Evolutionary conservation across 352 stramenopile genomes (phyloP).

Genomic region (Phytophthora fragariaefolia): DNA sequence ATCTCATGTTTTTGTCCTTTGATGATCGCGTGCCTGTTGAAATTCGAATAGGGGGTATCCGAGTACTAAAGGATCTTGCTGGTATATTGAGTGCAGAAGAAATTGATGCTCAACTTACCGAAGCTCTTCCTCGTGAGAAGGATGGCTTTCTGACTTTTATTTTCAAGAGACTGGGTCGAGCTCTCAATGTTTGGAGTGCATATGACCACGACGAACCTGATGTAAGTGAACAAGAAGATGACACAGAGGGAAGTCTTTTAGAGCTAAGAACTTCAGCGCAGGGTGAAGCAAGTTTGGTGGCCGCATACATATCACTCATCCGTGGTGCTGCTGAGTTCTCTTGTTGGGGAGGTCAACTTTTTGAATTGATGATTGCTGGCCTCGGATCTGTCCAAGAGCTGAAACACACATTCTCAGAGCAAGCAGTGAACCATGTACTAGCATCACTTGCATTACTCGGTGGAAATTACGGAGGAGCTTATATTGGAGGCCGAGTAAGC

Average conservation of each 20-base stretch:
- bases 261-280: constrained; percentile 55
- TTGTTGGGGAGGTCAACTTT: constrained; percentile 43
- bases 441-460: constrained; percentile 64
- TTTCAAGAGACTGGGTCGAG: constrained; percentile 41
- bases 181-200: constrained; percentile 52
- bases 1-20: constrained; percentile 69
- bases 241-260: constrained; percentile 27
- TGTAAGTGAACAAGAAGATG: constrained; percentile 11
- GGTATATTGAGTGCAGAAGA: constrained; percentile 41
- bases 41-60: constrained; percentile 52
- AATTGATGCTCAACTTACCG: constrained; percentile 46
- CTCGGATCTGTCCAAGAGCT: constrained; percentile 15
- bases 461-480: constrained; percentile 56
- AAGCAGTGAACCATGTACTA: constrained; percentile 30
- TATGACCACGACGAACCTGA: constrained; percentile 31
- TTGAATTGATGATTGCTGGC: constrained; percentile 33
- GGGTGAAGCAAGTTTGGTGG: constrained; percentile 47
- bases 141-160: constrained; percentile 45
- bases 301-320: constrained; percentile 60
- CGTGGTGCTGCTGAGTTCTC: constrained; percentile 33
- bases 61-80: constrained; percentile 54
- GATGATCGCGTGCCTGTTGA: constrained; percentile 53
- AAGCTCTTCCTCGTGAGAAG: constrained; percentile 27
- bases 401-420: neutral
- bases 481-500: constrained; percentile 64